A percentile compares a stretch with the other conserved stretches of the same genome.
Evolutionary conservation across 2,329 filamentous ascomycete genomes (phyloP).

Genomic region (Hymenoscyphus repandus): DNA sequence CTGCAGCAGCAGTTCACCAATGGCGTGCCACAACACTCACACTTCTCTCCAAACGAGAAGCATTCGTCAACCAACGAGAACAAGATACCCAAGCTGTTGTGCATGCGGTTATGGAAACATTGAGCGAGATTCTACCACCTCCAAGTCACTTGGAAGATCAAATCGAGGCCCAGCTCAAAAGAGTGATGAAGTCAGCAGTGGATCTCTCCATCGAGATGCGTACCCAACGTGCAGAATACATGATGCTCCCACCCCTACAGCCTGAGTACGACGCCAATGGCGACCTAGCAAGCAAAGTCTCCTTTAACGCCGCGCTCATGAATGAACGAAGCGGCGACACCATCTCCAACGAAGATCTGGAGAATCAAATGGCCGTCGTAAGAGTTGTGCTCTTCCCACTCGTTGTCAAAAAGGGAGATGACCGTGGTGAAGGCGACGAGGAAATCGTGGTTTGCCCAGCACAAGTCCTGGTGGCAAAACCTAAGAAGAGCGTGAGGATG

Average conservation of each 20-base stretch:
- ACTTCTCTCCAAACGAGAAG: slow-evolving; percentile 71
- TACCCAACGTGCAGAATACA: slow-evolving; percentile 92
- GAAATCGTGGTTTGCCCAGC: slow-evolving; percentile 95
- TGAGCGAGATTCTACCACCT: slow-evolving; percentile 80
- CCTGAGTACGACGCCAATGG: slow-evolving; percentile 93
- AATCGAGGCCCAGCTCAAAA: slow-evolving; percentile 77
- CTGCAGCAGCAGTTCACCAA: slow-evolving; percentile 82
- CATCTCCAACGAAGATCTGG: slow-evolving; percentile 70
- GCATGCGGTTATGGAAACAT: slow-evolving; percentile 78
- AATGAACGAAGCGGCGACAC: slow-evolving; percentile 75
- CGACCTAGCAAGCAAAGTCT: slow-evolving; percentile 79
- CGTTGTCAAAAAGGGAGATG: slow-evolving; percentile 93
- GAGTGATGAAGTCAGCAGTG: slow-evolving; percentile 83
- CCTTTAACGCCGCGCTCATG: slow-evolving; percentile 92
- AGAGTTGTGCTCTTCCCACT: slow-evolving; percentile 93
- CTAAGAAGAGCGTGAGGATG: slow-evolving; percentile 28
- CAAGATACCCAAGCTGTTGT: slow-evolving; percentile 95
- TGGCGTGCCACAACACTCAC: slow-evolving; percentile 96
- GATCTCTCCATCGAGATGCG: slow-evolving; percentile 95
- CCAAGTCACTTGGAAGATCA: slow-evolving; percentile 75
- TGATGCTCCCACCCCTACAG: slow-evolving; percentile 93
- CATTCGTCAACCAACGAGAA: slow-evolving; percentile 77
- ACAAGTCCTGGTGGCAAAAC: slow-evolving; percentile 73
- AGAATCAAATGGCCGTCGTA: slow-evolving; percentile 70
- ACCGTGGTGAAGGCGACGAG: slow-evolving; percentile 79